Conservation (phyloP, 176 grass and related monocot genomes). For the Secale cereale region DNA sequence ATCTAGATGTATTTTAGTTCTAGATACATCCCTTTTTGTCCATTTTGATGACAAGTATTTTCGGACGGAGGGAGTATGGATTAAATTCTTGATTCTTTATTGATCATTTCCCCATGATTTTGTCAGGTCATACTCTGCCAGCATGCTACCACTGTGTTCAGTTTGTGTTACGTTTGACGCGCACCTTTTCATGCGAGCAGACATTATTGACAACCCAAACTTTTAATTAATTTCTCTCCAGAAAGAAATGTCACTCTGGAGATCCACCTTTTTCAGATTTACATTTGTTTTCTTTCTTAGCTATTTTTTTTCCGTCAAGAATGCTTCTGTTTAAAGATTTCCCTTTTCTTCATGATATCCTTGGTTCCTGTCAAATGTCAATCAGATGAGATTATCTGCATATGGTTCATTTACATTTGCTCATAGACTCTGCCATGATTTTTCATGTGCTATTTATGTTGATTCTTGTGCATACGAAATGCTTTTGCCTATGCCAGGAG, state of each 20-base stretch:
- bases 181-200: conserved; percentile 9
- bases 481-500: not conserved
- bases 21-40: too few relatives aligned
- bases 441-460: not conserved
- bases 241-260: not conserved
- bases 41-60: too few relatives aligned
- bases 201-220: not conserved
- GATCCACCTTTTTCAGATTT: not conserved
- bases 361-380: not conserved
- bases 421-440: not conserved
- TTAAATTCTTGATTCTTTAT: not conserved
- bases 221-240: not conserved
- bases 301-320: not conserved
- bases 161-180: not conserved
- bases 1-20: too few relatives aligned
- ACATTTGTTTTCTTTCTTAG: not conserved
- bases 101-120: not conserved
- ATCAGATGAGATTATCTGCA: not conserved
- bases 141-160: not conserved
- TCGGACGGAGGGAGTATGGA: too few relatives aligned
- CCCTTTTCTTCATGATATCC: not conserved
- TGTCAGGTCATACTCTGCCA: not conserved
- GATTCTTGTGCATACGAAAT: not conserved
- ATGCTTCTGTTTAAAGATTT: conserved; percentile 4
- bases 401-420: not conserved